Percentiles rank a stretch among this genome's conserved stretches.
phyloP scores from a whole-genome alignment of 306 rosid genomes.

The Medicago lupulina region DNA sequence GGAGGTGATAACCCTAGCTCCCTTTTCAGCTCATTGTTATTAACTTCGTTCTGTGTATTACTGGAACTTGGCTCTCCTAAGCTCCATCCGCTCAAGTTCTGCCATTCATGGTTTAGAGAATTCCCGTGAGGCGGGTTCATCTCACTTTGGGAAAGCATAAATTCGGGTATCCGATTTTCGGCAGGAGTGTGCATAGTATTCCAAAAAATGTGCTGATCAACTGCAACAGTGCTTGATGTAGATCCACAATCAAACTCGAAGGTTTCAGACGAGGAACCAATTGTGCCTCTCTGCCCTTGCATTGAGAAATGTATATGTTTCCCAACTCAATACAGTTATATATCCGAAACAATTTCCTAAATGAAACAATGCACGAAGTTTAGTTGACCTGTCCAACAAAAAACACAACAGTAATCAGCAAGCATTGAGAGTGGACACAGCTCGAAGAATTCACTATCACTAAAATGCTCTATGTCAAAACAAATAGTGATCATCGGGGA shows the following conservation, averaged over 20 bases:
- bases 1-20: slow-evolving; percentile 82
- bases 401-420: slow-evolving; percentile 43
- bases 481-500: background rate
- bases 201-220: slow-evolving; percentile 78
- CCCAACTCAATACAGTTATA: slow-evolving; percentile 37
- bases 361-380: slow-evolving; percentile 33
- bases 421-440: slow-evolving; percentile 5
- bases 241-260: slow-evolving; percentile 87
- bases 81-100: slow-evolving; percentile 75
- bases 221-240: slow-evolving; percentile 58
- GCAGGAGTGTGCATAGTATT: slow-evolving; percentile 62
- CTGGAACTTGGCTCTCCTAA: slow-evolving; percentile 89
- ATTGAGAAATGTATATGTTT: slow-evolving; percentile 54
- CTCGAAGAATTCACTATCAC: slow-evolving; percentile 12
- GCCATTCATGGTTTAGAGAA: slow-evolving; percentile 65
- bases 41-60: slow-evolving; percentile 54
- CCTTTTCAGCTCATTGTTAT: slow-evolving; percentile 64
- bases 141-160: slow-evolving; percentile 60
- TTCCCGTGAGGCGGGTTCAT: slow-evolving; percentile 61
- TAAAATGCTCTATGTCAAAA: slow-evolving; percentile 27
- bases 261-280: slow-evolving; percentile 81
- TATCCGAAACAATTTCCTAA: slow-evolving; percentile 41
- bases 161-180: slow-evolving; percentile 63
- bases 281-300: slow-evolving; percentile 96
- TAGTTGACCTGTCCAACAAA: slow-evolving; percentile 53